Base-by-base conservation (phyloP, 768 basidiomycete genomes). In the Boletus sensibilis region DNA sequence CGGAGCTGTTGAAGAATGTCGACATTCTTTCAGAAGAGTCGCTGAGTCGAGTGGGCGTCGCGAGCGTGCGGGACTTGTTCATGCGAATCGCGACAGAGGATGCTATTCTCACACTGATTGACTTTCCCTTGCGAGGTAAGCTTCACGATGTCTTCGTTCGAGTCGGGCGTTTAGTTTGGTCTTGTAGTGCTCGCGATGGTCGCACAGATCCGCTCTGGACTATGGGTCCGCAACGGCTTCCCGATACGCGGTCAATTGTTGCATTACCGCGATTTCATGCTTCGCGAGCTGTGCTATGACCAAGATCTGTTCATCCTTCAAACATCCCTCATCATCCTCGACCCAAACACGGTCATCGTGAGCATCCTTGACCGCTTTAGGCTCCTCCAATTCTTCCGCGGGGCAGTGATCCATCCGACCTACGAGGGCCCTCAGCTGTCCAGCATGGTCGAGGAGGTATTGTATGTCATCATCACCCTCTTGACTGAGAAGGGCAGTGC, bases 141-240 rank as follows among this genome's bases (percentile, higher is more conserved):
- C 71, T 21, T 50, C 16, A 5, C 27, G 35, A 23, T 20, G 11
- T 37, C 29, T 18, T 46, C n/a, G 33, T 52, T 51, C 18, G 41
- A n/a, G 7, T 34, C 11, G 11, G 37, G 41, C 53, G 51, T 43
- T 57, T 21, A 56, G 33, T 7, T 25, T 31, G 16, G 31, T n/a
- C 6, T 53, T 11, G 23, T 52, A 94, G 93, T 92, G 7, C 77
- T 94, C 27, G 83, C 87, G 1, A 93, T 95, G 87, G 87, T 96
- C 43, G 94, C 95, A 0, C 97, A 98, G 69, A 93, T 98, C 49
- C 85, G 94, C 25, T 90, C 92, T 0, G 94, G 94, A 0, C 79
- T 98, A 5, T 99, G 97, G 97, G 95, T 97, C 9, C 89, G 96
- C 52, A 99, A 99, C 64, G 97, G 97, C 4, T 92, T 94, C 66